Evolutionary conservation across 495 filamentous ascomycete genomes (phyloP).

Genomic region (Schizothecium vesticola): DNA sequence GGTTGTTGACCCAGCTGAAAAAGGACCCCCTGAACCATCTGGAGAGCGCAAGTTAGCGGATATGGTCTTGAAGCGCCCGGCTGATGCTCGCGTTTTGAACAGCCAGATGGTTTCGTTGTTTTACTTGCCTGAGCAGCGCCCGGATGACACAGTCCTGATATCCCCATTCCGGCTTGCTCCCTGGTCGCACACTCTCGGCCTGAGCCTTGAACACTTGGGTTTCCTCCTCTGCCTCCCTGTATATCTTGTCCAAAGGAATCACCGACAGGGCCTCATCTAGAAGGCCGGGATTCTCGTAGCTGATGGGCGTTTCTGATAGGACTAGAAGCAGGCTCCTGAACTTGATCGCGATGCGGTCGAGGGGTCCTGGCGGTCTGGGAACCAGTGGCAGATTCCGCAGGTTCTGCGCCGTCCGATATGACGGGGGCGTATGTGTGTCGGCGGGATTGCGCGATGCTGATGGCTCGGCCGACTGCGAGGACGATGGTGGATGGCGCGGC

Average conservation of each 20-base stretch:
- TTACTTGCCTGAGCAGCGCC: conserved; percentile 69
- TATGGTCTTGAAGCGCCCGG: conserved; percentile 3
- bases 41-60: conserved; percentile 20
- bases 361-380: conserved; percentile 62
- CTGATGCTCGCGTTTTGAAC: background rate
- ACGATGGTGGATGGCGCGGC: conserved; percentile 32
- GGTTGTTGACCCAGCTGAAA: conserved; percentile 96
- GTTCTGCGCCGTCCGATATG: conserved; percentile 63
- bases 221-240: conserved; percentile 91
- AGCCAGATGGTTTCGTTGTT: background rate
- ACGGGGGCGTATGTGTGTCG: conserved; percentile 43
- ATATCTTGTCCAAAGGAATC: conserved; percentile 88
- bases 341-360: conserved; percentile 66
- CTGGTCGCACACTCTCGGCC: conserved; percentile 74
- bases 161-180: conserved; percentile 83
- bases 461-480: conserved; percentile 36
- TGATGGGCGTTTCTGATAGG: conserved; percentile 76
- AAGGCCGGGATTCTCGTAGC: conserved; percentile 95
- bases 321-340: conserved; percentile 80
- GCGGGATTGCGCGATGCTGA: conserved; percentile 34
- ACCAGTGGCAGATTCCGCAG: conserved; percentile 74
- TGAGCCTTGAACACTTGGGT: conserved; percentile 77
- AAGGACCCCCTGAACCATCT: conserved; percentile 96
- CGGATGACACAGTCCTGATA: conserved; percentile 97
- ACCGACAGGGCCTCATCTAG: conserved; percentile 84